Conservation (phyloP, 306 rosid species). For the Gleditsia sinensis region DNA sequence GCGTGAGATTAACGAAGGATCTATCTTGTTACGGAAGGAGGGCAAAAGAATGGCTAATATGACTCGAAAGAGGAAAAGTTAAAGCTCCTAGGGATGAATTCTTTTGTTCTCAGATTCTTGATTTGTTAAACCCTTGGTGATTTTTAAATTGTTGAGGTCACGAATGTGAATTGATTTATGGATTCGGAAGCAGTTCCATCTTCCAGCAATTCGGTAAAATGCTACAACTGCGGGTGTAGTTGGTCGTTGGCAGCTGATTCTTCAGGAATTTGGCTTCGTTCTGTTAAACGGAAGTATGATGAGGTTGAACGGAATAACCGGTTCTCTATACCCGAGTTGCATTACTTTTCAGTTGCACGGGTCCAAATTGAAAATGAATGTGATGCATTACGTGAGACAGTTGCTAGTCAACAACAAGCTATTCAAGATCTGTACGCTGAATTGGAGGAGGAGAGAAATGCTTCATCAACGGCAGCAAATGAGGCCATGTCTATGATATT, state of each 20-base stretch:
- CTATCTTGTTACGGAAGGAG: constrained; percentile 35
- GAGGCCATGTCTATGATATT: constrained; percentile 98
- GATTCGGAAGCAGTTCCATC: constrained; percentile 60
- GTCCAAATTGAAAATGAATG: constrained; percentile 79
- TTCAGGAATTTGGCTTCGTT: constrained; percentile 57
- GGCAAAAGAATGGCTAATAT: constrained; percentile 23
- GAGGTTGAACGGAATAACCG: constrained; percentile 49
- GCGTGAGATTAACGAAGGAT: constrained; percentile 26
- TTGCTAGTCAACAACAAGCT: constrained; percentile 63
- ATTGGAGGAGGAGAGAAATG: constrained; percentile 95
- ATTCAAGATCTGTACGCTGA: constrained; percentile 72
- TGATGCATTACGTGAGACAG: constrained; percentile 62
- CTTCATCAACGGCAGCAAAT: constrained; percentile 87
- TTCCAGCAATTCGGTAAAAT: constrained; percentile 46
- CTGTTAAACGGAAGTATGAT: constrained; percentile 60
- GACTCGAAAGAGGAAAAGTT: constrained; percentile 5
- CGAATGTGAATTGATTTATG: constrained; percentile 50
- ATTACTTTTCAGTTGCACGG: constrained; percentile 46
- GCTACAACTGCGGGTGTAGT: constrained; percentile 58
- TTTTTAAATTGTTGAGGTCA: background rate
- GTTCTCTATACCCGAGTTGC: constrained; percentile 42
- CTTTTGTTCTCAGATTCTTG: constrained; percentile 8
- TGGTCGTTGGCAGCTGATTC: constrained; percentile 45
- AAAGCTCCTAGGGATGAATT: background rate
- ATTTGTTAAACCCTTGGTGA: constrained; percentile 10